Percentiles rank a stretch among this genome's conserved stretches.
Conservation (phyloP, 805 yeast genomes). For the Starmerella sp. region DNA sequence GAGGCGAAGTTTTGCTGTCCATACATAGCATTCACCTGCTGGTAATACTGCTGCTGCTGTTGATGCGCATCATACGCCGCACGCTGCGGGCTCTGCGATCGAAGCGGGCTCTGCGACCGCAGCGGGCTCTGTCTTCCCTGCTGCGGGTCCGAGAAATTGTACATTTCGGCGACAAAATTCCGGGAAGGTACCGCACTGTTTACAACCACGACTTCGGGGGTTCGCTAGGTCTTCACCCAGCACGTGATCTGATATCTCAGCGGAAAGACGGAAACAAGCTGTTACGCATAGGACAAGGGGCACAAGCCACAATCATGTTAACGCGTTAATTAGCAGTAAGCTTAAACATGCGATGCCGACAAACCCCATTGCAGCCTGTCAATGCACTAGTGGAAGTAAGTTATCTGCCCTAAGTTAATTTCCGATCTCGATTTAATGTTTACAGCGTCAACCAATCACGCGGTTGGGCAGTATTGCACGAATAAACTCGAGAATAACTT, state of each 20-base stretch:
- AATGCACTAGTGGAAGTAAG: no score
- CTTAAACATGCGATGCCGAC: no score
- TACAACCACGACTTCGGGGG: neutral
- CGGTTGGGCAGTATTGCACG: no score
- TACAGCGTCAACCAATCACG: no score
- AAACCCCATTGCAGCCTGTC: no score
- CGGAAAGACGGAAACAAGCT: neutral
- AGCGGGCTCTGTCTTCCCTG: constrained; percentile 9
- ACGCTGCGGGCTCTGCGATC: constrained; percentile 8
- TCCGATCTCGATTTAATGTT: no score
- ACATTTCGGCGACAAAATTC: neutral
- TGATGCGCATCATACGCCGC: constrained; percentile 13
- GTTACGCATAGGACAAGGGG: no score
- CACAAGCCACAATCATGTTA: no score
- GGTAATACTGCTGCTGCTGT: constrained; percentile 12
- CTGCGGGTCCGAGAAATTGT: neutral
- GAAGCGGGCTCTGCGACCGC: constrained; percentile 8
- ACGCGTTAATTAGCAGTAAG: no score
- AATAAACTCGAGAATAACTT: no score
- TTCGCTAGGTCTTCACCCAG: neutral
- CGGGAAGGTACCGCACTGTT: neutral
- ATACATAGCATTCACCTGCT: constrained; percentile 6
- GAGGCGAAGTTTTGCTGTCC: constrained; percentile 7
- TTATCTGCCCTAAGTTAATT: no score
- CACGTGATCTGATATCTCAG: neutral